phyloP scores from a whole-genome alignment of 2,329 filamentous ascomycete genomes.

The Camillea tinctor region DNA sequence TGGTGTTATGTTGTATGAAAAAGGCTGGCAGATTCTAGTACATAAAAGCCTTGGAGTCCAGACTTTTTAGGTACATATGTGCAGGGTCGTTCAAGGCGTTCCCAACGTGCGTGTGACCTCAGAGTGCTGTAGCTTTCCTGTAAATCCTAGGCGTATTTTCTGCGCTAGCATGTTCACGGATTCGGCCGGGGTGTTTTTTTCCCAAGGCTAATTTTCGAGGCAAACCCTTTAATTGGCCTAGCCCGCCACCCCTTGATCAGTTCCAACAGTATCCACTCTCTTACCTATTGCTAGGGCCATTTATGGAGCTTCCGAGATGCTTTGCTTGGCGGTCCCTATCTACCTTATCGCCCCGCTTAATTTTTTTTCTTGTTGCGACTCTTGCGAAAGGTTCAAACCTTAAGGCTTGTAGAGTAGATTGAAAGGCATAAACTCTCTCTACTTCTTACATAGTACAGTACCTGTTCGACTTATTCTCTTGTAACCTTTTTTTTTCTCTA shows the following conservation, averaged over 20 bases:
- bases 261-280: too few species aligned
- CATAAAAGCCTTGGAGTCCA: background rate
- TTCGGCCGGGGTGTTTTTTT: background rate
- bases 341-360: slow-evolving; percentile 9
- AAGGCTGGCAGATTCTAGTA: too few species aligned
- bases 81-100: background rate
- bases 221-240: background rate
- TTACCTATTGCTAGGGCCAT: background rate
- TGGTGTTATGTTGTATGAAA: too few species aligned
- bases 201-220: background rate
- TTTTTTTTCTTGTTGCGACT: slow-evolving; percentile 5
- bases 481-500: slow-evolving; percentile 1
- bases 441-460: too few species aligned
- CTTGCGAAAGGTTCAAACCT: background rate
- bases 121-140: background rate
- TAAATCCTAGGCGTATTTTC: background rate
- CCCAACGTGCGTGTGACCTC: background rate
- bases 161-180: background rate
- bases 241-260: too few species aligned
- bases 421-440: too few species aligned
- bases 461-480: background rate
- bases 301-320: background rate
- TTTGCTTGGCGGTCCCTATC: background rate
- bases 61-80: background rate
- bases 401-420: too few species aligned